phyloP scores from a whole-genome alignment of 176 grass and related monocot genomes.

The bread wheat (Triticum aestivum) region DNA sequence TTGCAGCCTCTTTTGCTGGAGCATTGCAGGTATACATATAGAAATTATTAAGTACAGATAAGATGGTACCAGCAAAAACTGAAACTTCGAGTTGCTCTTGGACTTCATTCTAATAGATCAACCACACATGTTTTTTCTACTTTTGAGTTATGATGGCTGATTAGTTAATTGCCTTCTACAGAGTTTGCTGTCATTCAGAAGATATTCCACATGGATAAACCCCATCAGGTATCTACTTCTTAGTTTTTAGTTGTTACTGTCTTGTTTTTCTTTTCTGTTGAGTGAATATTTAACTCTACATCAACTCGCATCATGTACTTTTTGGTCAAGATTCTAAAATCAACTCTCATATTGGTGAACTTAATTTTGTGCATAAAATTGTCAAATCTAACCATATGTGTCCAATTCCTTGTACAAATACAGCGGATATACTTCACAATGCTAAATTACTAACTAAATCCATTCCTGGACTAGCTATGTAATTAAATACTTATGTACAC shows the following conservation, averaged over 20 bases:
- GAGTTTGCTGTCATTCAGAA: conserved; percentile 90
- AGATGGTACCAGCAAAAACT: conserved; percentile 12
- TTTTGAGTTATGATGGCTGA: conserved; percentile 10
- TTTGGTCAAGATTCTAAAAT: neutral
- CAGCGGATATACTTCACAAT: neutral
- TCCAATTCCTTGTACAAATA: neutral
- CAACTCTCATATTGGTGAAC: neutral
- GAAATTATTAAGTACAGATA: neutral
- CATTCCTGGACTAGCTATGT: neutral
- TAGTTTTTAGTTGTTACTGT: conserved; percentile 22
- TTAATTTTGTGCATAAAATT: neutral
- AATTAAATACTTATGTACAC: neutral
- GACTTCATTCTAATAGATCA: conserved; percentile 5
- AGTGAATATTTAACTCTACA: neutral
- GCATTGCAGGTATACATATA: conserved; percentile 66
- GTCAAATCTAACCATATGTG: neutral
- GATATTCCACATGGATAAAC: conserved; percentile 94
- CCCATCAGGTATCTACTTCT: conserved; percentile 73
- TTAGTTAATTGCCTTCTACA: conserved; percentile 42
- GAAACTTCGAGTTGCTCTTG: conserved; percentile 1
- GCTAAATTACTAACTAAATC: neutral
- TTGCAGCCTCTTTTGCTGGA: conserved; percentile 98
- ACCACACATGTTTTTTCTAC: neutral
- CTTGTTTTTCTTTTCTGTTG: neutral
- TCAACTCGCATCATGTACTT: neutral